Conservation (phyloP, 2,329 filamentous ascomycete genomes). For the Penicillium occitanis region DNA sequence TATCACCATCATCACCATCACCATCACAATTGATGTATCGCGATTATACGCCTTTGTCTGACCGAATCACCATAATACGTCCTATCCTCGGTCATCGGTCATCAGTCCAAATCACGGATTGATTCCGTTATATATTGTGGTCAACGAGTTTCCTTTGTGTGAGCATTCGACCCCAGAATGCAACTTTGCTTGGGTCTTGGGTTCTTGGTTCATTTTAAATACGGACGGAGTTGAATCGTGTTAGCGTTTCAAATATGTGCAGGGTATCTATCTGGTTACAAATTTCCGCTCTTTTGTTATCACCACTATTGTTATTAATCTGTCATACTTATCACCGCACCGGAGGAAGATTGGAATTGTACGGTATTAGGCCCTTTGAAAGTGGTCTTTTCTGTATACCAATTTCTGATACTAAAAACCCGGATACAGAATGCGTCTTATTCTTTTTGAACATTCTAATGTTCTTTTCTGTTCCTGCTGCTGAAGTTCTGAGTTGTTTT, state of each 20-base stretch:
- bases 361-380: background rate
- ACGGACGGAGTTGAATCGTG: conserved; percentile 17
- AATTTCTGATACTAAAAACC: background rate
- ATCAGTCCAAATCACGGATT: conserved; percentile 16
- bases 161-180: conserved; percentile 14
- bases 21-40: conserved; percentile 6
- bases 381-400: conserved; percentile 8
- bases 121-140: conserved; percentile 20
- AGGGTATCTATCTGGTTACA: conserved; percentile 11
- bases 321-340: background rate
- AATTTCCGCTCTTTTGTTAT: conserved; percentile 18
- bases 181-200: conserved; percentile 12
- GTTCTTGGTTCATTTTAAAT: conserved; percentile 16
- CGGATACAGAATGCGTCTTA: background rate
- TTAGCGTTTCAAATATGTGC: conserved; percentile 17
- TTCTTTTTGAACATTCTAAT: conserved; percentile 8
- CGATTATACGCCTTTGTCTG: background rate
- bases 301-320: conserved; percentile 17
- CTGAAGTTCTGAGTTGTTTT: background rate
- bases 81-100: conserved; percentile 17
- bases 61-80: background rate
- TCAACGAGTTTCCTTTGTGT: conserved; percentile 29
- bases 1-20: conserved; percentile 17
- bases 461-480: conserved; percentile 7
- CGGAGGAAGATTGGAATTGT: background rate